Evolutionary conservation across 73 alveolate species (phyloP).

Genomic region (Blepharisma stoltei): DNA sequence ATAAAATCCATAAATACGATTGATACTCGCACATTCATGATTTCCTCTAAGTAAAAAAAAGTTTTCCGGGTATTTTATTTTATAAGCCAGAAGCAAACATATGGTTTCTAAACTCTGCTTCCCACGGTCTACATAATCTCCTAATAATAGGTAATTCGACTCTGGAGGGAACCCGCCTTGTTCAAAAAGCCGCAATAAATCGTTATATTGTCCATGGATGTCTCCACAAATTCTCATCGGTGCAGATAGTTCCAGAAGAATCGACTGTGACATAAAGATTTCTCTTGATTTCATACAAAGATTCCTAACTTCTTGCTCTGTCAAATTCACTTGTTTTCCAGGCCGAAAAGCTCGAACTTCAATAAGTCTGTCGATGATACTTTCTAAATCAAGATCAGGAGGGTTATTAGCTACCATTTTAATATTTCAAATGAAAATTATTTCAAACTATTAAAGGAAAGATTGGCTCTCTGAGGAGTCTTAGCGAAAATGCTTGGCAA

Average conservation of each 20-base stretch:
- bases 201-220: conserved; percentile 82
- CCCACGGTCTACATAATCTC: conserved; percentile 95
- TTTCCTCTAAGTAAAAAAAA: conserved; percentile 77
- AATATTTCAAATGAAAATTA: no score
- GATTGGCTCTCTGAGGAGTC: neutral
- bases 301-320: conserved; percentile 70
- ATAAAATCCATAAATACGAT: conserved; percentile 94
- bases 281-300: conserved; percentile 82
- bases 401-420: conserved; percentile 22
- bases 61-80: conserved; percentile 80
- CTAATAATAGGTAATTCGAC: conserved; percentile 83
- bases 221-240: conserved; percentile 85
- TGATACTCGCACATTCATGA: conserved; percentile 94
- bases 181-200: conserved; percentile 73
- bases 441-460: no score
- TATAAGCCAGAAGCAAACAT: conserved; percentile 80
- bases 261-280: conserved; percentile 80
- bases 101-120: conserved; percentile 86
- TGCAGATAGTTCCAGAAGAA: conserved; percentile 67
- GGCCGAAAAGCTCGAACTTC: conserved; percentile 81
- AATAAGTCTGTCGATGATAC: conserved; percentile 61
- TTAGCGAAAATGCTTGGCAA: neutral
- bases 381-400: conserved; percentile 59
- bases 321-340: conserved; percentile 71
- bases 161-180: conserved; percentile 87